Evolutionary conservation across 495 filamentous ascomycete species (phyloP).

Genomic region (Astrothelium macrocarpum): DNA sequence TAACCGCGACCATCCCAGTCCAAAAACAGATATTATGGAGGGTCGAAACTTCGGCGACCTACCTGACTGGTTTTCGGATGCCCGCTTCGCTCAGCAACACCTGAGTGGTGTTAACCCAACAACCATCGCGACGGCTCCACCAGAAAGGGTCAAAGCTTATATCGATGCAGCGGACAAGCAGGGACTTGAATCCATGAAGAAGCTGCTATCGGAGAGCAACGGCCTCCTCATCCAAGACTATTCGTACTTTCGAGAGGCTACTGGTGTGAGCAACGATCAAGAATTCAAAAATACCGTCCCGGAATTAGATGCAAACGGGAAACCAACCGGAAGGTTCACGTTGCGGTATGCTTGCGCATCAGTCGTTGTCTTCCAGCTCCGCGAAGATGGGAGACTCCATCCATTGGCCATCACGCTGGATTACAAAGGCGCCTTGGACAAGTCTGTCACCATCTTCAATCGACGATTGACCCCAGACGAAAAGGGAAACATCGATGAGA

Average conservation of each 20-base stretch:
- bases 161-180: slow-evolving; percentile 11
- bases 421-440: slow-evolving; percentile 34
- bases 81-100: slow-evolving; percentile 41
- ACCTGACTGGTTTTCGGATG: slow-evolving; percentile 42
- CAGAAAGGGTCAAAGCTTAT: slow-evolving; percentile 30
- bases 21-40: neutral
- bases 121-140: slow-evolving; percentile 33
- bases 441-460: slow-evolving; percentile 42
- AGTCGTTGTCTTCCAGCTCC: slow-evolving; percentile 40
- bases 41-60: slow-evolving; percentile 35
- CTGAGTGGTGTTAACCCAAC: slow-evolving; percentile 43
- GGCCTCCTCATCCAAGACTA: slow-evolving; percentile 39
- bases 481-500: slow-evolving; percentile 26
- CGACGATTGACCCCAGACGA: neutral
- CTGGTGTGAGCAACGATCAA: slow-evolving; percentile 4
- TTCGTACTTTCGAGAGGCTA: slow-evolving; percentile 39
- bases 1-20: too few species aligned
- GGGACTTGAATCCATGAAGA: too few species aligned
- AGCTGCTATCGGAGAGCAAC: too few species aligned
- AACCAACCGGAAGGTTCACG: slow-evolving; percentile 25
- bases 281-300: neutral
- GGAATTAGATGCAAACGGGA: neutral
- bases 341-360: slow-evolving; percentile 37
- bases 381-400: slow-evolving; percentile 36
- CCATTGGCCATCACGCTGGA: slow-evolving; percentile 40